These are phyloP conservation scores for Grosmannia penicillata DNA, from an alignment of 2,329 filamentous ascomycete genomes.

Conservation along the genomic window DNA sequence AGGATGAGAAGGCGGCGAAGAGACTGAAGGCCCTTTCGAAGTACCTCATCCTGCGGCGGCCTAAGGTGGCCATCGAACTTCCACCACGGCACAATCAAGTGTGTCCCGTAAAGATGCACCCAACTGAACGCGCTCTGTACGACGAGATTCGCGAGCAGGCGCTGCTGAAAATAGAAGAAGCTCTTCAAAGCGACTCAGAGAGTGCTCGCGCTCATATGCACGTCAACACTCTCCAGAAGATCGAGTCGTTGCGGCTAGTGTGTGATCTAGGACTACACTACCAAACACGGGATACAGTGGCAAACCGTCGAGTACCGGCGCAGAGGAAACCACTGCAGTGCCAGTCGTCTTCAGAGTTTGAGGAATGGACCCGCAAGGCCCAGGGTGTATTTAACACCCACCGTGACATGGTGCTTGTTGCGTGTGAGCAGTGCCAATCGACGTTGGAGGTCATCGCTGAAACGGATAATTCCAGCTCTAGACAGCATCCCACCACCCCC, in stretches of 20 bases:
- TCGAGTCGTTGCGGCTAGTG: slow-evolving; percentile 28
- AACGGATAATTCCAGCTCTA: slow-evolving; percentile 5
- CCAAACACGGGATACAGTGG: slow-evolving; percentile 9
- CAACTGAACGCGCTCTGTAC: slow-evolving; percentile 21
- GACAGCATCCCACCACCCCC: neutral
- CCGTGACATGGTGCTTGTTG: slow-evolving; percentile 13
- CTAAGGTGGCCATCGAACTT: slow-evolving; percentile 22
- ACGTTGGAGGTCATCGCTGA: slow-evolving; percentile 13
- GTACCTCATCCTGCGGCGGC: slow-evolving; percentile 24
- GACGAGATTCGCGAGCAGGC: slow-evolving; percentile 15
- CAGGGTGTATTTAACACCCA: slow-evolving; percentile 21
- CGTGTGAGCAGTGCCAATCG: slow-evolving; percentile 17
- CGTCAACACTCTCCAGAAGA: slow-evolving; percentile 27
- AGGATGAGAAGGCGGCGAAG: slow-evolving; percentile 20
- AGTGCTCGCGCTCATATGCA: slow-evolving; percentile 12
- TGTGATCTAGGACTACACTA: slow-evolving; percentile 31
- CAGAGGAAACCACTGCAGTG: too few relatives aligned
- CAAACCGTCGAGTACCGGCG: neutral
- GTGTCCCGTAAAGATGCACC: slow-evolving; percentile 20
- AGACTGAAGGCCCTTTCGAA: slow-evolving; percentile 23
- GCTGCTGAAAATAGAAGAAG: slow-evolving; percentile 19
- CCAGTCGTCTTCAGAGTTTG: neutral
- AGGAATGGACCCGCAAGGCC: slow-evolving; percentile 14
- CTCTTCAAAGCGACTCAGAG: slow-evolving; percentile 12
- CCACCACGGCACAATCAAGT: slow-evolving; percentile 20